Evolutionary conservation across 768 basidiomycete species (phyloP).

Genomic region (Lactifluus rugatus): DNA sequence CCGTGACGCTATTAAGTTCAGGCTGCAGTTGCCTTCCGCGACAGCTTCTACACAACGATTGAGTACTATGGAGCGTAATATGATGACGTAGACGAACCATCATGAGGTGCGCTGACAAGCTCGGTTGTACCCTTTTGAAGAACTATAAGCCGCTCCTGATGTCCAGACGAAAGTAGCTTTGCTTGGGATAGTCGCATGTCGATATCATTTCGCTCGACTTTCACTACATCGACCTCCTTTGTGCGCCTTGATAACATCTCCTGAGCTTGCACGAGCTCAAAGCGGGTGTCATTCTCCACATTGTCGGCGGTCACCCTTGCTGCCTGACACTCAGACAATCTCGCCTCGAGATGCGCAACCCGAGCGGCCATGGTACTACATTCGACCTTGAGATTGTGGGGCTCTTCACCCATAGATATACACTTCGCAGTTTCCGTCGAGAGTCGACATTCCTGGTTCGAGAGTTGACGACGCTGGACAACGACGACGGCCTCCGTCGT

Average conservation of each 20-base stretch:
- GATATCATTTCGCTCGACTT: neutral
- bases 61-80: neutral
- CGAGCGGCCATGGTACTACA: neutral
- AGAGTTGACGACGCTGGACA: slow-evolving; percentile 1
- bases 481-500: slow-evolving; percentile 4
- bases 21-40: neutral
- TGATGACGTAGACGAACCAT: neutral
- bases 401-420: neutral
- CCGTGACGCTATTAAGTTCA: neutral
- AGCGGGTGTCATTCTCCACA: neutral
- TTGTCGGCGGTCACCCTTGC: neutral
- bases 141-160: neutral
- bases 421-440: neutral
- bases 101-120: neutral
- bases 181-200: neutral
- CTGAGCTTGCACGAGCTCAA: neutral
- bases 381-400: neutral
- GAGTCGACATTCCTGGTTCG: neutral
- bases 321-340: neutral
- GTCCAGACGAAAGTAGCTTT: neutral
- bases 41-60: neutral
- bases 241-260: neutral
- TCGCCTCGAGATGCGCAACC: neutral
- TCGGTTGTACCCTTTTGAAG: neutral
- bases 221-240: neutral